These are phyloP conservation scores for Calonectria pauciramosa DNA, from an alignment of 2,329 filamentous ascomycete genomes.

Conservation along the genomic window DNA sequence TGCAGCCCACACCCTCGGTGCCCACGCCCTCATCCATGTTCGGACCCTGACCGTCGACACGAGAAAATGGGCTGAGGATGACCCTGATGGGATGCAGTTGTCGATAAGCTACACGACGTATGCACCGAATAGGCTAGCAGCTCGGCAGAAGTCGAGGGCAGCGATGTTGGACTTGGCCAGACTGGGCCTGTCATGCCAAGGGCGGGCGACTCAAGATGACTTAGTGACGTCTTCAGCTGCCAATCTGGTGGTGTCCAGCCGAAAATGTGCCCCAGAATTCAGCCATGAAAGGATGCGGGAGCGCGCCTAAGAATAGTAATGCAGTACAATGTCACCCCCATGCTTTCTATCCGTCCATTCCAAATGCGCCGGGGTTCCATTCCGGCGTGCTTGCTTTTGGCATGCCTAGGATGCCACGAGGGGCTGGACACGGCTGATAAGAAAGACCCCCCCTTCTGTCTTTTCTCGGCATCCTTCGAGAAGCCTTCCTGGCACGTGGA, in stretches of 20 bases:
- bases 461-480: slow-evolving; percentile 35
- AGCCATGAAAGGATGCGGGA: slow-evolving; percentile 13
- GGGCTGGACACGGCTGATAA: slow-evolving; percentile 23
- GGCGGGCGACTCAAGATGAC: neutral
- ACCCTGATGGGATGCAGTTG: slow-evolving; percentile 15
- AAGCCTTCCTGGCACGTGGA: slow-evolving; percentile 37
- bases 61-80: slow-evolving; percentile 32
- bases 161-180: neutral
- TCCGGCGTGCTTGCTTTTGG: slow-evolving; percentile 29
- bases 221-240: slow-evolving; percentile 27
- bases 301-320: slow-evolving; percentile 28
- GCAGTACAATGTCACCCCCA: slow-evolving; percentile 18
- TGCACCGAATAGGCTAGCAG: slow-evolving; percentile 32
- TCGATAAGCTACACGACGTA: slow-evolving; percentile 7
- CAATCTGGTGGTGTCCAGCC: slow-evolving; percentile 17
- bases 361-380: slow-evolving; percentile 27
- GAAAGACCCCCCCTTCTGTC: slow-evolving; percentile 6
- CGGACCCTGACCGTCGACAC: slow-evolving; percentile 18
- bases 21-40: slow-evolving; percentile 24
- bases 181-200: slow-evolving; percentile 1
- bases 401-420: slow-evolving; percentile 30
- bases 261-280: slow-evolving; percentile 20
- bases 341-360: slow-evolving; percentile 18
- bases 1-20: slow-evolving; percentile 4
- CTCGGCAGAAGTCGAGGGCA: slow-evolving; percentile 23